These are phyloP conservation scores for Hypoxylon sp. DNA, from an alignment of 2,329 filamentous ascomycete genomes.

Conservation along the genomic window DNA sequence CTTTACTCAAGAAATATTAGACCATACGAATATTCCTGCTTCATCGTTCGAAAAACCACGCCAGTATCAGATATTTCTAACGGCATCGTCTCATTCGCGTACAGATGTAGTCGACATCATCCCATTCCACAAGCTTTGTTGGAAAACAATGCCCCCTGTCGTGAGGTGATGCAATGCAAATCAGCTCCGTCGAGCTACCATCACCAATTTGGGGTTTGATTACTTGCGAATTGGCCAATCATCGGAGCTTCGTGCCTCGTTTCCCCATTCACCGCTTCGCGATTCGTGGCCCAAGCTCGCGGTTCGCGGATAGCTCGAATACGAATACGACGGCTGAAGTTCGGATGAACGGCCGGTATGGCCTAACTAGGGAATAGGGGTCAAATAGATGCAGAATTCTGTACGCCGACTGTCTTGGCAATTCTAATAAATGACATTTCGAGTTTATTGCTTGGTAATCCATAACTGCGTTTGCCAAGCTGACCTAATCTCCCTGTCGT, in stretches of 20 bases:
- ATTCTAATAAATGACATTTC: constrained; percentile 5
- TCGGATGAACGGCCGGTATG: constrained; percentile 15
- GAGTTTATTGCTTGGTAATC: constrained; percentile 1
- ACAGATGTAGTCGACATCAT: constrained; percentile 16
- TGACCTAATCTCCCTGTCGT: not conserved
- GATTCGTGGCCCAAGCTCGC: constrained; percentile 33
- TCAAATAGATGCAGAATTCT: constrained; percentile 21
- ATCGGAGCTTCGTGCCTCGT: constrained; percentile 16
- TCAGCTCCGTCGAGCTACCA: constrained; percentile 27
- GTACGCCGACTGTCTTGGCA: constrained; percentile 16
- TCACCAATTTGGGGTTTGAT: constrained; percentile 33
- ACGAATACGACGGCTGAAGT: constrained; percentile 44
- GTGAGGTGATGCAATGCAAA: constrained; percentile 40
- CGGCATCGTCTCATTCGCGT: constrained; percentile 31
- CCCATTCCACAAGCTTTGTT: constrained; percentile 23
- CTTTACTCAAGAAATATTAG: not conserved
- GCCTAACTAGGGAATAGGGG: constrained; percentile 15
- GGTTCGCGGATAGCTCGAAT: constrained; percentile 20
- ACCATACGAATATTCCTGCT: constrained; percentile 12
- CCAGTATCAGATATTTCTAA: constrained; percentile 3
- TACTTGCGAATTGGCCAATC: constrained; percentile 44
- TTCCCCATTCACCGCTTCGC: constrained; percentile 42
- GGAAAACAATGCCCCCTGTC: constrained; percentile 25
- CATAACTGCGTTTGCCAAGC: not conserved
- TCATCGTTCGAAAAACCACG: not conserved